These are phyloP conservation scores for Tetracentron sinense DNA, from an alignment of 164 flowering plant genomes.

Conservation along the genomic window DNA sequence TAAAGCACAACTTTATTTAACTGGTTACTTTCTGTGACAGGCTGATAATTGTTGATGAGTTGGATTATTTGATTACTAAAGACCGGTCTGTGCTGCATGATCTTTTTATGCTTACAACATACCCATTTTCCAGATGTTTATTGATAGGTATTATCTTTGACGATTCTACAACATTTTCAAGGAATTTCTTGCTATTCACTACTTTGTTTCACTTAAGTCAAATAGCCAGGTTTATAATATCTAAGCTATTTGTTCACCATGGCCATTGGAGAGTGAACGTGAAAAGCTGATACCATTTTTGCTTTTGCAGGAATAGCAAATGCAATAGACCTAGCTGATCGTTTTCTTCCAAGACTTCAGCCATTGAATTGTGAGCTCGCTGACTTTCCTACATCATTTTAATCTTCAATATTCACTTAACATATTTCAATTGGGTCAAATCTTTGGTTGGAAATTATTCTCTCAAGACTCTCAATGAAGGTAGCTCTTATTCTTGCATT, in stretches of 20 bases:
- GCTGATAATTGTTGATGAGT: constrained; percentile 79
- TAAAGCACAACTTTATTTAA: not conserved
- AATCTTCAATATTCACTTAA: not conserved
- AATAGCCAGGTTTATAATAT: not conserved
- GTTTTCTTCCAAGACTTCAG: constrained; percentile 88
- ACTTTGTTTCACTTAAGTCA: not conserved
- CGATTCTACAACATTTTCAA: not conserved
- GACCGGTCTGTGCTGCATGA: constrained; percentile 90
- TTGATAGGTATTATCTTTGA: constrained; percentile 55
- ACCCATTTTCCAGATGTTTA: constrained; percentile 76
- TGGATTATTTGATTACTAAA: constrained; percentile 85
- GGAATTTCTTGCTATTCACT: constrained; percentile 2
- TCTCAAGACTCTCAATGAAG: not conserved
- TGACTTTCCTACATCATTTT: constrained; percentile 2
- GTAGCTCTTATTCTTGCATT: not conserved
- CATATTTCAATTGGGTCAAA: not conserved
- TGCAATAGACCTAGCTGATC: constrained; percentile 93
- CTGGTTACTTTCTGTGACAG: constrained; percentile 31
- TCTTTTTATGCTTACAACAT: constrained; percentile 90
- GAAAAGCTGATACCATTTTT: constrained; percentile 8
- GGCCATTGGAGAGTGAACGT: not conserved
- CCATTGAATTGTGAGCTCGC: constrained; percentile 76
- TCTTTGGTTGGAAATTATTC: not conserved
- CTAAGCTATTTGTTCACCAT: not conserved
- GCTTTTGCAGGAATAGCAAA: constrained; percentile 78